Evolutionary conservation across 768 basidiomycete genomes (phyloP).

Genomic region (Mycena leptocephala): DNA sequence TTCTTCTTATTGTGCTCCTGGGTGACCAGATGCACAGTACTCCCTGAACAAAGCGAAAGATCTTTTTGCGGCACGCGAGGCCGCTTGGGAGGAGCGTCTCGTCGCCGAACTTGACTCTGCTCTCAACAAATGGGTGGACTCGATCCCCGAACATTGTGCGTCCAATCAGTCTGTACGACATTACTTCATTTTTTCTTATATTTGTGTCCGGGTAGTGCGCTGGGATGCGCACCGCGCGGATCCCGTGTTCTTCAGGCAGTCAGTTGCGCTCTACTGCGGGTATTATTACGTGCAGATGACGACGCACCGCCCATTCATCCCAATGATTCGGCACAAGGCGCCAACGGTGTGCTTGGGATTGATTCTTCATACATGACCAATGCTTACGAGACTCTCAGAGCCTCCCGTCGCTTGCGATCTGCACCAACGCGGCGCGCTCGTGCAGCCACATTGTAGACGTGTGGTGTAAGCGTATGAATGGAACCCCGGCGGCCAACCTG

Average conservation of each 20-base stretch:
- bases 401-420: slow-evolving; percentile 83
- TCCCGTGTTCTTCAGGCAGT: slow-evolving; percentile 66
- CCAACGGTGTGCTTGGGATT: slow-evolving; percentile 30
- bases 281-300: slow-evolving; percentile 74
- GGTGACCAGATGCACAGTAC: slow-evolving; percentile 62
- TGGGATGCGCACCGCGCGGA: slow-evolving; percentile 63
- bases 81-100: slow-evolving; percentile 74
- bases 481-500: slow-evolving; percentile 48
- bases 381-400: slow-evolving; percentile 3
- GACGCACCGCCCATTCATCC: slow-evolving; percentile 87
- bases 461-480: slow-evolving; percentile 51
- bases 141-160: slow-evolving; percentile 58
- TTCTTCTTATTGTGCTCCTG: no score
- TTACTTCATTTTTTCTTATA: slow-evolving; percentile 56
- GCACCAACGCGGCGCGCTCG: slow-evolving; percentile 86
- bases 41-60: slow-evolving; percentile 76
- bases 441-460: slow-evolving; percentile 80
- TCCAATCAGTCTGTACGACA: neutral
- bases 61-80: slow-evolving; percentile 60
- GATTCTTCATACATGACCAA: neutral
- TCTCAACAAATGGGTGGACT: slow-evolving; percentile 77
- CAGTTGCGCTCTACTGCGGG: slow-evolving; percentile 65
- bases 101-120: slow-evolving; percentile 84
- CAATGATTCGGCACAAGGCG: slow-evolving; percentile 68
- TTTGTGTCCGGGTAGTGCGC: slow-evolving; percentile 56